Evolutionary conservation across 495 filamentous ascomycete genomes (phyloP).

Genomic region (Opeltia flavorubescens): DNA sequence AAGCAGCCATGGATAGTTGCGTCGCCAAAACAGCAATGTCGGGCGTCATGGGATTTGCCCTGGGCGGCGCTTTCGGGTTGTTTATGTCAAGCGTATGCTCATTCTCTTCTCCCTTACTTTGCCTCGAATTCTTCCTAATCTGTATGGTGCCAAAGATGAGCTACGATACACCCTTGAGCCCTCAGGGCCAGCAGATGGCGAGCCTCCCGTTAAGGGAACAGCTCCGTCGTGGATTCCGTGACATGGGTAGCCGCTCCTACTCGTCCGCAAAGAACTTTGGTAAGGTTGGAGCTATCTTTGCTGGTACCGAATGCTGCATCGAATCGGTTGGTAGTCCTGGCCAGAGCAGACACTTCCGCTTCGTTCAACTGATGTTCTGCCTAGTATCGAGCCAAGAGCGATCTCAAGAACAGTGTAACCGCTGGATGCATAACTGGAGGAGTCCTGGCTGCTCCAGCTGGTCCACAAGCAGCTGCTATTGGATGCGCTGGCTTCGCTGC

Average conservation of each 20-base stretch:
- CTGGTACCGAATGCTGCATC: slow-evolving; percentile 89
- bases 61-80: slow-evolving; percentile 83
- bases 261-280: slow-evolving; percentile 92
- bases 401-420: slow-evolving; percentile 72
- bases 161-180: slow-evolving; percentile 69
- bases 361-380: background rate
- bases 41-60: slow-evolving; percentile 75
- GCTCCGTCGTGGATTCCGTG: slow-evolving; percentile 69
- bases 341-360: background rate
- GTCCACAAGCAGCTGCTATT: slow-evolving; percentile 76
- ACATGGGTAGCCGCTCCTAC: slow-evolving; percentile 78
- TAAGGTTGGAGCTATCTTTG: slow-evolving; percentile 75
- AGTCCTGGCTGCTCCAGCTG: slow-evolving; percentile 67
- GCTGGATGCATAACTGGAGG: slow-evolving; percentile 90
- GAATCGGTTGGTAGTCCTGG: slow-evolving; percentile 42
- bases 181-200: slow-evolving; percentile 46
- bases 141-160: slow-evolving; percentile 49
- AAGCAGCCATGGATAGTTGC: slow-evolving; percentile 77
- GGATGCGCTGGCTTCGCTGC: slow-evolving; percentile 93
- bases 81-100: slow-evolving; percentile 81
- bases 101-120: slow-evolving; percentile 13
- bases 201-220: slow-evolving; percentile 72
- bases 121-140: background rate
- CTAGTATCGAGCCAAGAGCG: slow-evolving; percentile 73
- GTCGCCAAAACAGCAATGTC: slow-evolving; percentile 69